Percentiles rank a stretch among this genome's conserved stretches.
phyloP scores from a whole-genome alignment of 2,329 filamentous ascomycete genomes.

The Cercospora citrullina region DNA sequence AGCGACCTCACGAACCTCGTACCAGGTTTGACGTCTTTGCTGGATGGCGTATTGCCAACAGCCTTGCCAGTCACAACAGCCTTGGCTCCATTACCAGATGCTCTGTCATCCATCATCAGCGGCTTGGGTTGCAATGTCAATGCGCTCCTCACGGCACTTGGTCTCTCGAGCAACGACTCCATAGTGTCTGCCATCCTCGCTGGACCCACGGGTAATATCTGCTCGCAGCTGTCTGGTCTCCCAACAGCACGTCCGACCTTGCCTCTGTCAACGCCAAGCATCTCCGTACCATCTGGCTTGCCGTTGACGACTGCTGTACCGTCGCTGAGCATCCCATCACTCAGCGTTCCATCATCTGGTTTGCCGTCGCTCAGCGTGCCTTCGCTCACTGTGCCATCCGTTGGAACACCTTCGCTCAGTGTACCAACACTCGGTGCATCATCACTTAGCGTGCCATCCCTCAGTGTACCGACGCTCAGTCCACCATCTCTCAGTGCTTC shows the following conservation, averaged over 20 bases:
- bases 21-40: constrained; percentile 5
- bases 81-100: neutral
- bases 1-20: constrained; percentile 1
- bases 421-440: neutral
- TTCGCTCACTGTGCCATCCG: neutral
- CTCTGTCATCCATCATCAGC: neutral
- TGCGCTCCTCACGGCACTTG: neutral
- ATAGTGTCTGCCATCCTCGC: constrained; percentile 9
- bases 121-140: constrained; percentile 3
- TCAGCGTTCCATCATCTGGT: neutral
- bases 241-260: neutral
- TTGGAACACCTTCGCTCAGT: neutral
- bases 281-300: neutral
- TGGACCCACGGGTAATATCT: constrained; percentile 1
- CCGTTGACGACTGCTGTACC: neutral
- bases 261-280: neutral
- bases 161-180: neutral
- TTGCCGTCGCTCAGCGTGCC: neutral
- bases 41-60: neutral
- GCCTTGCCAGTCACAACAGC: neutral
- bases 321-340: neutral
- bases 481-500: neutral
- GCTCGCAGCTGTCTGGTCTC: neutral
- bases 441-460: neutral
- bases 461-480: neutral